Conservation (phyloP, 768 basidiomycete genomes). For the Stropharia rugosoannulata region DNA sequence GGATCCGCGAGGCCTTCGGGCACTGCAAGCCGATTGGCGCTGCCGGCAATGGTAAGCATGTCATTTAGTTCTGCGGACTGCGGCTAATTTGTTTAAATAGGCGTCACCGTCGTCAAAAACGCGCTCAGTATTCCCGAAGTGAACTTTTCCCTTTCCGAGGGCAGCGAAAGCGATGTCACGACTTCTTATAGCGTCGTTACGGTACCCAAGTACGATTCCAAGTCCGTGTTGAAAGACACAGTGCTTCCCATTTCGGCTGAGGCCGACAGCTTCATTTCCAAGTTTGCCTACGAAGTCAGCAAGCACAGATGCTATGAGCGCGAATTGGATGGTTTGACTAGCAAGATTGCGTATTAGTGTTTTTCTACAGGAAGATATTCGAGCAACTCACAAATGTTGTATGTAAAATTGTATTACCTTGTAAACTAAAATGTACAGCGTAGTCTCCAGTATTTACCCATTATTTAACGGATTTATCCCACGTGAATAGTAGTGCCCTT, state of each 20-base stretch:
- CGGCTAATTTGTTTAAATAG: slow-evolving; percentile 25
- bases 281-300: slow-evolving; percentile 63
- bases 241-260: slow-evolving; percentile 39
- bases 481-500: too few relatives aligned
- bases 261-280: slow-evolving; percentile 52
- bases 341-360: slow-evolving; percentile 44
- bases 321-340: slow-evolving; percentile 55
- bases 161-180: slow-evolving; percentile 40
- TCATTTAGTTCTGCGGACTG: neutral
- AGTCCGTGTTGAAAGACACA: slow-evolving; percentile 39
- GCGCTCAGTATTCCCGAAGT: slow-evolving; percentile 49
- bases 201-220: slow-evolving; percentile 46
- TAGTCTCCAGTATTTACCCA: too few relatives aligned
- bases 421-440: too few relatives aligned
- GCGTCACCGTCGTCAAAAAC: slow-evolving; percentile 45
- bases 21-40: slow-evolving; percentile 85
- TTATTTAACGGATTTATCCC: too few relatives aligned
- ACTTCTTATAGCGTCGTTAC: slow-evolving; percentile 65
- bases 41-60: slow-evolving; percentile 57
- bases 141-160: slow-evolving; percentile 31
- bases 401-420: too few relatives aligned
- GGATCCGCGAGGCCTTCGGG: slow-evolving; percentile 81
- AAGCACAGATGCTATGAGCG: slow-evolving; percentile 66
- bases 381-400: too few relatives aligned
- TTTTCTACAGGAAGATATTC: too few relatives aligned